Base-by-base conservation (phyloP, 257 asterid genomes). In the Thymus quinquecostatus region DNA sequence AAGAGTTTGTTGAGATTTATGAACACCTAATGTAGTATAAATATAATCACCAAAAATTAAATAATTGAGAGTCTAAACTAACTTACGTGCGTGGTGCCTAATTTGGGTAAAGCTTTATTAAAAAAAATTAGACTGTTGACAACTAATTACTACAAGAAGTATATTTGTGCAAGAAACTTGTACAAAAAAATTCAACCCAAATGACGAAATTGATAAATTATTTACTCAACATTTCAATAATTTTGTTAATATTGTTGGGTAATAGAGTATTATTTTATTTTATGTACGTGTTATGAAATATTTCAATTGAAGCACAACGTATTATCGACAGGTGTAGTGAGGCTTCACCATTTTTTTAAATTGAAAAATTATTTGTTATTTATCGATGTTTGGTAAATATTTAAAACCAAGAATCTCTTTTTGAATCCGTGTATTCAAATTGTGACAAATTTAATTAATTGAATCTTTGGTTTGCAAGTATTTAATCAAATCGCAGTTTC, bases 1-100 rank as follows among this genome's bases (percentile, higher is more conserved):
- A 81, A 81, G 79, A 75, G 89, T 76, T 87, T 79, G 90, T 85
- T 85, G 87, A 70, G 72, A 75, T 70, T 72, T 55, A 79, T 28
- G 81, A 77, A 81, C 87, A 86, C 83, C 79, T 84, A 87, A 56
- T 45, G 28, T 43, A 27, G 47, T 72, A 61, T 66, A 78, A 27
- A 40, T 72, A 61, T 66, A 78, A 63, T 49, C 32, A 40, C 4
- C 32, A 9, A 63, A 21, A 65, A 36, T 61, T 9, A 64, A 59
- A 13, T 53, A 28, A 40, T 70, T 32, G 40, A 8, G 50, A 38
- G 21, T 74, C 3, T 67, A 64, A 69, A 58, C 30, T 51, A 51
- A 51, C 57, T n/a, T 14, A 83, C 50, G 43, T 56, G 69, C 88
- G 90, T 81, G 84, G 86, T 70, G 78, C 72, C 86, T 81, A 77